Evolutionary conservation across 202 grass and related monocot species (phyloP), one percentile per base, ranked within the genome.

Genomic region (Schoenoplectus tabernaemontani): DNA sequence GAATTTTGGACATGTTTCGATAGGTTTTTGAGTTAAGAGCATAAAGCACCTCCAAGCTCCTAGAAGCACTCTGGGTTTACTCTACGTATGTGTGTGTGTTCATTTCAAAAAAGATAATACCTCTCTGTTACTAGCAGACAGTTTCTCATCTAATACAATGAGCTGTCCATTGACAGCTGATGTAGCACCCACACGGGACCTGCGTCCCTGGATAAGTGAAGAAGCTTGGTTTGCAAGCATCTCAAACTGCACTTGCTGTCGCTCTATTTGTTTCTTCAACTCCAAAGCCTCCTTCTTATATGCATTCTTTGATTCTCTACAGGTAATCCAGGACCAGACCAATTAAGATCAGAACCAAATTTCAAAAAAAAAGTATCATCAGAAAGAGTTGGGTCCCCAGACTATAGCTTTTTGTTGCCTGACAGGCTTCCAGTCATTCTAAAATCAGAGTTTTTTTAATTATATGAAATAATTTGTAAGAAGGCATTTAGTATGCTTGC

Each of bases 251-350:
- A 84, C 83, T 78, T 93, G 87, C 76, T 93, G 82, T 26, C 87
- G 82, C 85, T 89, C 84, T 37, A 97, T 86, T 83, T 93, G 86
- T 81, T 83, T 97, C 83, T 97, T 87, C 86, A 97, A 93, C 82
- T 93, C 72, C 85, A 84, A 57, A 82, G 86, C 89, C 83, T 97
- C 94, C 36, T 64, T 87, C 84, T 90, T 93, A 80, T 90, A 87
- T 68, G 89, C 80, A 80, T 88, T 79, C 81, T 93, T 97, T 82
- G 94, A 90, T 70, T 93, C 86, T 44, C 94, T 97, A 79, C 53
- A 77, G 12, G 71, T 80, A 66, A 19, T 36, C 10, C 42, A 80
- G 59, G 7, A 84, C 11, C 72, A 83, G 79, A 89, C 34, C 1
- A 42, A 74, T 64, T 62, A 43, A 89, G 50, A 91, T 82, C 56